phyloP scores from a whole-genome alignment of 225 moss, liverwort and hornwort genomes.

The Climacium dendroides region DNA sequence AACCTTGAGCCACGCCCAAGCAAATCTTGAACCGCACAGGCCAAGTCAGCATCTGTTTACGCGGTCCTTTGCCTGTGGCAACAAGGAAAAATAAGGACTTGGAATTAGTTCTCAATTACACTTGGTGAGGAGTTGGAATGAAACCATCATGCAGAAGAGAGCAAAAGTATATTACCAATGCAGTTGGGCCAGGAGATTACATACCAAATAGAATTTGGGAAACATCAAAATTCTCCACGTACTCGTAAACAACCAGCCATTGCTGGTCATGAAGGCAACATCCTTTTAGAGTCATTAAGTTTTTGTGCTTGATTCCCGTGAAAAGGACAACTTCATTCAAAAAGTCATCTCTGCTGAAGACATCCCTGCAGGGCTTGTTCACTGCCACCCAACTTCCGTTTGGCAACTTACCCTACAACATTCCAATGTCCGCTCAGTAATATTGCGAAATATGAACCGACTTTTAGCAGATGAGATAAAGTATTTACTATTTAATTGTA shows the following conservation, averaged over 20 bases:
- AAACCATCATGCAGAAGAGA: not conserved
- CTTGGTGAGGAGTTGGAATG: not conserved
- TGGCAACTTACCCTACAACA: not conserved
- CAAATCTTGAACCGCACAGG: not conserved
- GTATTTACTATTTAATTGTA: not conserved
- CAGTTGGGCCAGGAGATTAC: not conserved
- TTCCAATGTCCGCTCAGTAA: not conserved
- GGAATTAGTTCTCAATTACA: not conserved
- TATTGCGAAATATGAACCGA: not conserved
- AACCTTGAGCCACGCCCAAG: no score
- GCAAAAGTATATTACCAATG: not conserved
- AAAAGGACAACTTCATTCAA: not conserved
- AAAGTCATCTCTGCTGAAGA: not conserved
- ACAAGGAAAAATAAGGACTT: not conserved
- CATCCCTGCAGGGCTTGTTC: not conserved
- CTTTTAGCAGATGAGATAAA: not conserved
- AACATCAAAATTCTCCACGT: not conserved
- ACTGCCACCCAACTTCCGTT: not conserved
- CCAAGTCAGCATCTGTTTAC: not conserved
- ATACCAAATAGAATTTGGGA: not conserved
- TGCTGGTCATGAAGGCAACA: not conserved
- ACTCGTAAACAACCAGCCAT: not conserved
- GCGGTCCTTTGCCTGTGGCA: not conserved
- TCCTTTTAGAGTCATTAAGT: not conserved
- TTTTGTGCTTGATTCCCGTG: not conserved